Percentiles rank a stretch among this genome's conserved stretches.
Conservation (phyloP, 2,329 filamentous ascomycete species). For the Clonostachys chloroleuca region DNA sequence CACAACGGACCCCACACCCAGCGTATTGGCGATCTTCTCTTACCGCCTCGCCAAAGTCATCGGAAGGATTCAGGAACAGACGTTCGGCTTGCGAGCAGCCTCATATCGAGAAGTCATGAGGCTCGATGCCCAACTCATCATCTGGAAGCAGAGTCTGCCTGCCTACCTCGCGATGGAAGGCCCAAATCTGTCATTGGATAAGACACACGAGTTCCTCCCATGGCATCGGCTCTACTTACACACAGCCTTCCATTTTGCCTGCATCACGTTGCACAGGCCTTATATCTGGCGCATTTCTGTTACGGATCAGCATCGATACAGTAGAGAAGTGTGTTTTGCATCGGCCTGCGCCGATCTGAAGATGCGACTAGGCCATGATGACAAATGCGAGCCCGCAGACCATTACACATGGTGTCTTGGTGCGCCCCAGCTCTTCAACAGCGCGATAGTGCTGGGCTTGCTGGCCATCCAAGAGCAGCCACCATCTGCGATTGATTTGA, state of each 20-base stretch:
- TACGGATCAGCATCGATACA: conserved; percentile 28
- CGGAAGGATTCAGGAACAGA: conserved; percentile 30
- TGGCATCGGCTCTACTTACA: conserved; percentile 32
- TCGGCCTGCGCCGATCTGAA: conserved; percentile 33
- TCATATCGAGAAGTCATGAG: conserved; percentile 26
- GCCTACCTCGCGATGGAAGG: conserved; percentile 24
- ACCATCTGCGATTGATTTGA: too few species aligned
- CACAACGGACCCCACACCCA: conserved; percentile 22
- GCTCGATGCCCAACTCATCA: conserved; percentile 22
- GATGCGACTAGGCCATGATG: conserved; percentile 23
- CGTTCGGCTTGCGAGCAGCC: conserved; percentile 22
- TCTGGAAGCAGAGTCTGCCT: conserved; percentile 23
- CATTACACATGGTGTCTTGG: conserved; percentile 25
- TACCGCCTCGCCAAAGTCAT: conserved; percentile 25
- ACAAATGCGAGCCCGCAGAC: conserved; percentile 20
- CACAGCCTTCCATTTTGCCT: conserved; percentile 29
- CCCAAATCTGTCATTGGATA: conserved; percentile 22
- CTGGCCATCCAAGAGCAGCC: conserved; percentile 20
- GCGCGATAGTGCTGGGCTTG: conserved; percentile 27
- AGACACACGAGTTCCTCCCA: conserved; percentile 15
- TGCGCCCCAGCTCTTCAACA: conserved; percentile 33
- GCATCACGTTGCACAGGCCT: conserved; percentile 30
- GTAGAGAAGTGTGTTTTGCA: conserved; percentile 30
- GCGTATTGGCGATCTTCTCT: conserved; percentile 20
- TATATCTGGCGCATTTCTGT: conserved; percentile 31